phyloP scores from a whole-genome alignment of 106 monocot species.

The Phalaenopsis equestris region DNA sequence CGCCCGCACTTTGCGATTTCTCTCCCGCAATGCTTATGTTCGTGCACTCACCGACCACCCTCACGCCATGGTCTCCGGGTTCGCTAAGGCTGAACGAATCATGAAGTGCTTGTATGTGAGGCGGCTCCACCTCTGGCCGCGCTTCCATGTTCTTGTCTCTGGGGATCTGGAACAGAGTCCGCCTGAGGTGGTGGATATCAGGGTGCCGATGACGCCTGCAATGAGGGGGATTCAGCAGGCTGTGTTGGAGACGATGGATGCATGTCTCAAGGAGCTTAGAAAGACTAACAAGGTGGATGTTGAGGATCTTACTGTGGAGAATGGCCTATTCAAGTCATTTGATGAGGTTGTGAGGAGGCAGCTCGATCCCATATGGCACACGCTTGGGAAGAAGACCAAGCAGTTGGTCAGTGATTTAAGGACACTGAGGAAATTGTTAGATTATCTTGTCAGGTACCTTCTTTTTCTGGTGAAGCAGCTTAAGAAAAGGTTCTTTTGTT shows the following conservation, averaged over 20 bases:
- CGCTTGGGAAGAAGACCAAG: slow-evolving; percentile 86
- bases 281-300: slow-evolving; percentile 94
- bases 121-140: slow-evolving; percentile 79
- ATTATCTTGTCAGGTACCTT: slow-evolving; percentile 89
- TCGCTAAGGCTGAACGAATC: slow-evolving; percentile 79
- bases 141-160: slow-evolving; percentile 80
- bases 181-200: slow-evolving; percentile 80
- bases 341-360: slow-evolving; percentile 94
- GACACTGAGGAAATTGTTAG: slow-evolving; percentile 79
- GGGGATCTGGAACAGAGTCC: slow-evolving; percentile 65
- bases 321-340: slow-evolving; percentile 95
- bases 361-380: slow-evolving; percentile 98
- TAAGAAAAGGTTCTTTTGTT: background rate
- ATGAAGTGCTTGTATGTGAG: slow-evolving; percentile 75
- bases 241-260: slow-evolving; percentile 83
- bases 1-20: slow-evolving; percentile 48
- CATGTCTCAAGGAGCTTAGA: slow-evolving; percentile 89
- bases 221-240: slow-evolving; percentile 85
- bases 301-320: slow-evolving; percentile 90
- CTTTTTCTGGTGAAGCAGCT: background rate
- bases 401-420: slow-evolving; percentile 88
- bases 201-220: slow-evolving; percentile 64
- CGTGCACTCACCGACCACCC: slow-evolving; percentile 73
- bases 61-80: slow-evolving; percentile 71
- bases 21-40: slow-evolving; percentile 27